A percentile compares a stretch with the other conserved stretches of the same genome.
phyloP scores from a whole-genome alignment of 345 rosid species.

The Excoecaria agallocha region DNA sequence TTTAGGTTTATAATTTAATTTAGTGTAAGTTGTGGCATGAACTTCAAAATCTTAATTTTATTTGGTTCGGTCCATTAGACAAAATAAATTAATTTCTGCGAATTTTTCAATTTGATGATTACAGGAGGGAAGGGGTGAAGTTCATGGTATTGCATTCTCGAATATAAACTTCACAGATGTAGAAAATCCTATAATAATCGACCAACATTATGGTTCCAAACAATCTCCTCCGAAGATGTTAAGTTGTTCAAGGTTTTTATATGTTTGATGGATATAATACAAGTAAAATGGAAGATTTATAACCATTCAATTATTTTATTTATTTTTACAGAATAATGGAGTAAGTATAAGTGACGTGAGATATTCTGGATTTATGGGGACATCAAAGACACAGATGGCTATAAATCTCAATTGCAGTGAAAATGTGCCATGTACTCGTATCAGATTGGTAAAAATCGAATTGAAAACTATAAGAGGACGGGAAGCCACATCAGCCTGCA shows the following conservation, averaged over 20 bases:
- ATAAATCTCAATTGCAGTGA: constrained; percentile 38
- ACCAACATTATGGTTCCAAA: constrained; percentile 30
- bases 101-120: not conserved
- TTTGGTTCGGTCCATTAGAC: too few species aligned
- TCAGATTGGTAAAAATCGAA: constrained; percentile 21
- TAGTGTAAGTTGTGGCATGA: too few species aligned
- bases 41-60: too few species aligned
- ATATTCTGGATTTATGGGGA: constrained; percentile 24
- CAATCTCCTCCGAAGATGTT: not conserved
- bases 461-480: constrained; percentile 12
- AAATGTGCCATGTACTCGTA: constrained; percentile 26
- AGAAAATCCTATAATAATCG: constrained; percentile 25
- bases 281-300: not conserved
- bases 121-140: constrained; percentile 28
- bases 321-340: constrained; percentile 21
- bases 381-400: constrained; percentile 32
- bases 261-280: not conserved
- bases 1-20: not conserved
- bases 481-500: constrained; percentile 27
- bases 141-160: constrained; percentile 26
- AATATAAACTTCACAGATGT: constrained; percentile 21
- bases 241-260: too few species aligned
- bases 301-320: not conserved
- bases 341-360: constrained; percentile 32
- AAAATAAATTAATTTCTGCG: too few species aligned